These are phyloP conservation scores for Neurospora tetrasperma DNA, from an alignment of 495 filamentous ascomycete species.

Conservation along the genomic window DNA sequence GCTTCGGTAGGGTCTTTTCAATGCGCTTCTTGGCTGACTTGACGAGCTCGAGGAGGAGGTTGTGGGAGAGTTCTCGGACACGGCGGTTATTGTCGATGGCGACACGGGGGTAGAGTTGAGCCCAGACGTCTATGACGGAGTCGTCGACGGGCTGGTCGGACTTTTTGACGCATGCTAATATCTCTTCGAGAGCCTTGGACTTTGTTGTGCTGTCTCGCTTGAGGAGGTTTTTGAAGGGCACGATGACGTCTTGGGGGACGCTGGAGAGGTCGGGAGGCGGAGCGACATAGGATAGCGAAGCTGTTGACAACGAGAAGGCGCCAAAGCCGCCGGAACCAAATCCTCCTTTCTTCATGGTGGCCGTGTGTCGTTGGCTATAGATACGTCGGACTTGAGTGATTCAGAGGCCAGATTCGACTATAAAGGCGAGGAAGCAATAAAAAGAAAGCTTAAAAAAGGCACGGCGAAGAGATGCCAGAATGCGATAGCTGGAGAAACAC, in stretches of 20 bases:
- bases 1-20: conserved; percentile 60
- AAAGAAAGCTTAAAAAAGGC: background rate
- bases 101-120: conserved; percentile 72
- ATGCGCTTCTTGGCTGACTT: conserved; percentile 67
- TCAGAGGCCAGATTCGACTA: background rate
- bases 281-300: conserved; percentile 69
- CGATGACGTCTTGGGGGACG: conserved; percentile 71
- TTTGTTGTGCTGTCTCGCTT: conserved; percentile 94
- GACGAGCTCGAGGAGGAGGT: conserved; percentile 61
- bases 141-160: background rate
- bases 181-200: conserved; percentile 82
- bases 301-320: conserved; percentile 30
- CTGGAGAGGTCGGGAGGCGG: conserved; percentile 73
- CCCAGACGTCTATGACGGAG: conserved; percentile 35
- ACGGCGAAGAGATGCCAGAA: background rate
- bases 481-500: background rate
- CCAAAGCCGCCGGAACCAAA: conserved; percentile 32
- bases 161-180: conserved; percentile 47
- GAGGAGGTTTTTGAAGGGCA: conserved; percentile 80
- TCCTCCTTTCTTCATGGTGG: conserved; percentile 3
- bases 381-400: background rate
- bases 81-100: conserved; percentile 83
- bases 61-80: conserved; percentile 76
- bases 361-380: background rate
- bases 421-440: background rate